Evolutionary conservation across 495 filamentous ascomycete species (phyloP).

Genomic region (Hypomontagnella submonticulosa): DNA sequence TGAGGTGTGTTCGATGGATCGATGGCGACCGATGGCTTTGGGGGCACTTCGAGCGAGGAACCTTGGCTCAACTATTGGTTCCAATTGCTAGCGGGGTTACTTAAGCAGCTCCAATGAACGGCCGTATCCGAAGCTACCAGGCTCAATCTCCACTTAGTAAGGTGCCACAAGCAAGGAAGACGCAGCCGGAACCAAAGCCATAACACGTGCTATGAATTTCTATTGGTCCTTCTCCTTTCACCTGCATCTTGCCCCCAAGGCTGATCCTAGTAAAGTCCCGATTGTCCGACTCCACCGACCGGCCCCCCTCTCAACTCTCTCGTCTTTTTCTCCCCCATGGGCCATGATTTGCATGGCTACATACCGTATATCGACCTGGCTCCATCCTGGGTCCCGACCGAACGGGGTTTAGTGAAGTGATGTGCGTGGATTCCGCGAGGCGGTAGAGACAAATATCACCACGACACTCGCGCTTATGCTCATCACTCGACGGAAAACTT

Average conservation of each 20-base stretch:
- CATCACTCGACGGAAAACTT: slow-evolving; percentile 1
- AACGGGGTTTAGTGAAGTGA: slow-evolving; percentile 38
- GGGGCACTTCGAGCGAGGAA: slow-evolving; percentile 19
- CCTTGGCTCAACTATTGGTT: slow-evolving; percentile 26
- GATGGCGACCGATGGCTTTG: slow-evolving; percentile 1
- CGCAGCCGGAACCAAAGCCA: slow-evolving; percentile 32
- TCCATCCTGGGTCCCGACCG: neutral
- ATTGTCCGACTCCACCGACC: slow-evolving; percentile 35
- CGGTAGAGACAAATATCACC: slow-evolving; percentile 39
- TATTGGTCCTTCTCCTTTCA: slow-evolving; percentile 22
- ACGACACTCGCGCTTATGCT: slow-evolving; percentile 38
- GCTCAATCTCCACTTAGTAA: slow-evolving; percentile 16
- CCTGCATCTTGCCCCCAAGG: slow-evolving; percentile 34
- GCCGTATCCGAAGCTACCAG: slow-evolving; percentile 33
- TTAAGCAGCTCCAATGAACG: slow-evolving; percentile 39
- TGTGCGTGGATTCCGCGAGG: slow-evolving; percentile 31
- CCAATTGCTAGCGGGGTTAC: slow-evolving; percentile 14
- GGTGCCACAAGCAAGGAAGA: slow-evolving; percentile 26
- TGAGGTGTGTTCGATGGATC: slow-evolving; percentile 20
- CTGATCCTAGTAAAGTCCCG: slow-evolving; percentile 29
- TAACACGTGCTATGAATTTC: slow-evolving; percentile 26
- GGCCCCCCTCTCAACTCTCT: slow-evolving; percentile 7
- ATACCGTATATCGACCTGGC: slow-evolving; percentile 3
- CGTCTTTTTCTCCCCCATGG: neutral
- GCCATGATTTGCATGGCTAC: slow-evolving; percentile 34